Evolutionary conservation across 345 rosid genomes (phyloP).

Genomic region (Populus nigra): DNA sequence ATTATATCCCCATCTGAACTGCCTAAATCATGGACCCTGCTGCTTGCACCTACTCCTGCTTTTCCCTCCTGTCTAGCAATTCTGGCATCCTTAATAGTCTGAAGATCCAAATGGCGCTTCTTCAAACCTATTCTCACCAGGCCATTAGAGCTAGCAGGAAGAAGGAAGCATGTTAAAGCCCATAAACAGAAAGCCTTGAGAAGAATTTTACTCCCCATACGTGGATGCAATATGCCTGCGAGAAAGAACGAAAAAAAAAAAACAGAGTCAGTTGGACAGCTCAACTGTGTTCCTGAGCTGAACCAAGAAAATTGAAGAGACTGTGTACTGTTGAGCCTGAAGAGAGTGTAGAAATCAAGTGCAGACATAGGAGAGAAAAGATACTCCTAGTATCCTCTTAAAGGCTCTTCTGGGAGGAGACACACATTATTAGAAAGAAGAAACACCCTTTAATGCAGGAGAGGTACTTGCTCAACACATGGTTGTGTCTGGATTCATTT

Average conservation of each 20-base stretch:
- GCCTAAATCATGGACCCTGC: conserved; percentile 8
- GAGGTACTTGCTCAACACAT: neutral
- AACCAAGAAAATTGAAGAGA: neutral
- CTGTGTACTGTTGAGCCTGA: neutral
- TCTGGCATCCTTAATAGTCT: conserved; percentile 41
- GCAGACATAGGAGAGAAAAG: neutral
- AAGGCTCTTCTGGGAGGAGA: too few species aligned
- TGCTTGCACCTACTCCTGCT: conserved; percentile 7
- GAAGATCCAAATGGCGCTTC: conserved; percentile 54
- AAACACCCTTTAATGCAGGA: neutral
- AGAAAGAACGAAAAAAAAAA: neutral
- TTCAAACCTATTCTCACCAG: conserved; percentile 55
- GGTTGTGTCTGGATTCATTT: neutral
- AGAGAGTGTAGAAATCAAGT: neutral
- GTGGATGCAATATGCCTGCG: conserved; percentile 26
- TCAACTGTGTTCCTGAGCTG: neutral
- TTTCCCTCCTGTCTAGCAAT: conserved; percentile 28
- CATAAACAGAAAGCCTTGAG: conserved; percentile 37
- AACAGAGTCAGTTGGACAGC: neutral
- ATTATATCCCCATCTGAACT: conserved; percentile 36
- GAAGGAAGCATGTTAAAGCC: conserved; percentile 40
- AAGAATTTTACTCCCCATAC: conserved; percentile 37
- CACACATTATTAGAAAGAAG: too few species aligned
- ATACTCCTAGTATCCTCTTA: too few species aligned
- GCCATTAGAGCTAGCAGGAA: conserved; percentile 48